These are phyloP conservation scores for Ustilago sp. DNA, from an alignment of 1,284 basidiomycete species.

Conservation along the genomic window DNA sequence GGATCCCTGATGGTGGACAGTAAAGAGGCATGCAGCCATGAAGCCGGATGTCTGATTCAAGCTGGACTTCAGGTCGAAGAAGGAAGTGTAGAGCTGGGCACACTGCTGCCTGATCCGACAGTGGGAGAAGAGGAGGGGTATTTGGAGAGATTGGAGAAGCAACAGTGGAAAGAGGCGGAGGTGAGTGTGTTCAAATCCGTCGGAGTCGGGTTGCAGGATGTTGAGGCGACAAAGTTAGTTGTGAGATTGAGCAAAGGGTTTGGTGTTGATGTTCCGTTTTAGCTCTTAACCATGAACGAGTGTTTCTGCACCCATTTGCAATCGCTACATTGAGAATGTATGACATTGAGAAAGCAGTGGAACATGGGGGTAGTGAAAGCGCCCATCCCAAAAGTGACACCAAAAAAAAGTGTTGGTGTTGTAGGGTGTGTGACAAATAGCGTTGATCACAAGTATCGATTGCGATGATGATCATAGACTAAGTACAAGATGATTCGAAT, in stretches of 20 bases:
- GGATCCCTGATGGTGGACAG: slow-evolving; percentile 28
- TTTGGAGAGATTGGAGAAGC: background rate
- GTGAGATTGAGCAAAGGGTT: background rate
- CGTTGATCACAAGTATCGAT: too few species aligned
- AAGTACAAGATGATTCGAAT: too few species aligned
- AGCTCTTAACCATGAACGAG: background rate
- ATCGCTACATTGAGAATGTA: too few species aligned
- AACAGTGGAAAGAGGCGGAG: background rate
- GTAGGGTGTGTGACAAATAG: too few species aligned
- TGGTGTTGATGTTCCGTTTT: slow-evolving; percentile 14
- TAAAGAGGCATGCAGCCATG: slow-evolving; percentile 14
- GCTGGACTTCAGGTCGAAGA: background rate
- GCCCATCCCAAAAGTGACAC: background rate
- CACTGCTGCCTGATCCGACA: background rate
- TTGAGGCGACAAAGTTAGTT: slow-evolving; percentile 30
- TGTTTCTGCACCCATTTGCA: too few species aligned
- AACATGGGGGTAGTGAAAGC: too few species aligned
- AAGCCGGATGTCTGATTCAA: slow-evolving; percentile 39
- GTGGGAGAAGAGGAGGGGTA: slow-evolving; percentile 2
- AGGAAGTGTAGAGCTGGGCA: background rate
- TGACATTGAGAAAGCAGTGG: too few species aligned
- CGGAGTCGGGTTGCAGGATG: slow-evolving; percentile 44
- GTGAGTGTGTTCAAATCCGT: slow-evolving; percentile 41
- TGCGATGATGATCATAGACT: too few species aligned
- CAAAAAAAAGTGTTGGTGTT: slow-evolving; percentile 4